Evolutionary conservation across 2,329 filamentous ascomycete species (phyloP).

Genomic region (Alternaria burnsii): DNA sequence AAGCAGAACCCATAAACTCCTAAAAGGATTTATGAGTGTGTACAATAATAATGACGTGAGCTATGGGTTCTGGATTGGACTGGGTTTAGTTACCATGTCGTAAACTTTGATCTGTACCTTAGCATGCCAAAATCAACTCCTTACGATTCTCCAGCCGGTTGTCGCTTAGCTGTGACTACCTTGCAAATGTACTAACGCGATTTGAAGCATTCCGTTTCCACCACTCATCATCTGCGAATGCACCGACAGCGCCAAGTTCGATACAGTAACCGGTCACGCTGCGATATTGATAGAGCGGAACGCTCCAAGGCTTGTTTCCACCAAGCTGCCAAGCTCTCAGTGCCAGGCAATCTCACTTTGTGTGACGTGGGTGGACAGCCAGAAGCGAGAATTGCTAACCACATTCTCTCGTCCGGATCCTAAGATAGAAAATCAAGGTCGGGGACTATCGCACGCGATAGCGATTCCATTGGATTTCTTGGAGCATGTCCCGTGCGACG

Average conservation of each 20-base stretch:
- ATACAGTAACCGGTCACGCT: background rate
- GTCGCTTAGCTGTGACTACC: background rate
- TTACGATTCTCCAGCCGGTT: conserved; percentile 3
- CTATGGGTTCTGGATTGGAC: conserved; percentile 32
- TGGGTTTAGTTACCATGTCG: conserved; percentile 26
- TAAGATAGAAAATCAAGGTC: background rate
- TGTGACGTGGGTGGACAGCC: background rate
- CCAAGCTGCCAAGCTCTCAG: background rate
- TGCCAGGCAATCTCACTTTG: background rate
- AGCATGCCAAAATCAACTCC: conserved; percentile 30
- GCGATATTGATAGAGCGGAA: background rate
- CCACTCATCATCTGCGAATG: background rate
- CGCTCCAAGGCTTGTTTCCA: background rate
- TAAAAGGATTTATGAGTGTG: conserved; percentile 19
- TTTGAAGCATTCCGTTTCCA: background rate
- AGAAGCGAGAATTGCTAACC: background rate
- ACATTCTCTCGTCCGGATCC: background rate
- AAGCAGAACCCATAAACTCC: conserved; percentile 61
- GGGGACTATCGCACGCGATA: background rate
- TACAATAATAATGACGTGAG: conserved; percentile 42
- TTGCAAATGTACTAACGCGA: background rate
- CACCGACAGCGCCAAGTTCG: background rate
- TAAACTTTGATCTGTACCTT: conserved; percentile 34
- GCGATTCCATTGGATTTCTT: background rate
- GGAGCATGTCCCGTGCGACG: background rate